Evolutionary conservation across 75 land plant species (phyloP), one percentile per base, ranked within the genome.

Genomic region (Picea glauca): DNA sequence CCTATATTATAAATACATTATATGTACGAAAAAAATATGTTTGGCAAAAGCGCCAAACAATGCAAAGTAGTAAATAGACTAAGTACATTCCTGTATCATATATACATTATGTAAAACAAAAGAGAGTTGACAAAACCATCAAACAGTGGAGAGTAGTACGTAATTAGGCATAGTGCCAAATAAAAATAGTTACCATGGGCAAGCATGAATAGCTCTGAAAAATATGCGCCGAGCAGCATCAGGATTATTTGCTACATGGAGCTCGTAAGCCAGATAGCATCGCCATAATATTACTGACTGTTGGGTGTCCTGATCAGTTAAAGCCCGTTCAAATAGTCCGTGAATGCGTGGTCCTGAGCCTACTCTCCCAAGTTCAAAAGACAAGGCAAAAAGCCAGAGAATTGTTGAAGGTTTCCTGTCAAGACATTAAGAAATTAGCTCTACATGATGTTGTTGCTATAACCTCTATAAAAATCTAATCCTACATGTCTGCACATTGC

Each of bases 181-280:
- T 50, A 62, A 14, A 75, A 75, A 75, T 73, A 75, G 85, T 78
- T 85, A 97, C 99, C 99, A 95, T 62, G 99, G 99, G 77, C 99
- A 97, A 20, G 99, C 92, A 87, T 97, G 98, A 58, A 97, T 93
- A 57, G 99, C 99, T 74, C 99, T 88, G 78, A 97, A 97, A 82
- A 84, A 95, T 20, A 95, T 64, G 65, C 96, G 85, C 60, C 87
- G 91, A 3, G 98, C 98, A 59, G 96, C 91, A 78, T 90, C 85
- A 58, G 70, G 77, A 84, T 93, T 81, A 72, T 81, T 35, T 58
- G 78, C 79, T 23, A 90, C 40, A 18, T 93, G 23, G 38, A 81
- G 73, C 81, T 95, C 96, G 81, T 87, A 95, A 30, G 89, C 88
- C n/a, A 97, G 84, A 76, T 95, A 97, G 63, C 82, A 90, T 9